A percentile compares a stretch with the other conserved stretches of the same genome.
Conservation (phyloP, 106 monocot genomes). For the Cymbidium sinense region DNA sequence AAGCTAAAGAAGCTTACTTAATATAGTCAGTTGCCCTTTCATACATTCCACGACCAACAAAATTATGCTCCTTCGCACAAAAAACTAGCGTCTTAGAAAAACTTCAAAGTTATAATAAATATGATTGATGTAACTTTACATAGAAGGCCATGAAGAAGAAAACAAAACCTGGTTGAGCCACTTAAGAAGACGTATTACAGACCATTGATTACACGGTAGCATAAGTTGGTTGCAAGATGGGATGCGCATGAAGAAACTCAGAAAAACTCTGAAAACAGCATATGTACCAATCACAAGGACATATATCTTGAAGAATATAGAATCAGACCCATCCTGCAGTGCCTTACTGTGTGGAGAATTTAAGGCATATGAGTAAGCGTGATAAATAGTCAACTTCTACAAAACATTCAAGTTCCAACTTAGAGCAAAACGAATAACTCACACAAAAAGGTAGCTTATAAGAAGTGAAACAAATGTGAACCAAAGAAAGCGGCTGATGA, state of each 20-base stretch:
- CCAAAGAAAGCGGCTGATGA: conserved; percentile 76
- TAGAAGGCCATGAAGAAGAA: background rate
- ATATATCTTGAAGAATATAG: conserved; percentile 76
- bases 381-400: background rate
- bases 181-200: conserved; percentile 60
- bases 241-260: conserved; percentile 58
- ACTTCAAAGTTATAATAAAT: background rate
- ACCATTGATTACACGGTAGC: conserved; percentile 65
- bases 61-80: conserved; percentile 70
- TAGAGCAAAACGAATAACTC: conserved; percentile 17
- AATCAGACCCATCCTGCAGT: conserved; percentile 52
- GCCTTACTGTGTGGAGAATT: conserved; percentile 51
- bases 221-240: conserved; percentile 59
- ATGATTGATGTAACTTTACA: background rate
- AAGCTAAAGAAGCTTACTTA: conserved; percentile 36
- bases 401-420: background rate
- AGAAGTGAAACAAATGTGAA: conserved; percentile 47
- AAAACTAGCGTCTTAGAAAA: background rate
- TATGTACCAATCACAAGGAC: conserved; percentile 68
- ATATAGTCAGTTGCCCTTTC: conserved; percentile 73
- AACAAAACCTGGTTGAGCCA: conserved; percentile 87
- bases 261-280: conserved; percentile 54
- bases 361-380: background rate
- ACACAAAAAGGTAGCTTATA: conserved; percentile 86
- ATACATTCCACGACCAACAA: conserved; percentile 93